These are phyloP conservation scores for Fusarium veterinarium DNA, from an alignment of 2,329 filamentous ascomycete species.

Conservation along the genomic window DNA sequence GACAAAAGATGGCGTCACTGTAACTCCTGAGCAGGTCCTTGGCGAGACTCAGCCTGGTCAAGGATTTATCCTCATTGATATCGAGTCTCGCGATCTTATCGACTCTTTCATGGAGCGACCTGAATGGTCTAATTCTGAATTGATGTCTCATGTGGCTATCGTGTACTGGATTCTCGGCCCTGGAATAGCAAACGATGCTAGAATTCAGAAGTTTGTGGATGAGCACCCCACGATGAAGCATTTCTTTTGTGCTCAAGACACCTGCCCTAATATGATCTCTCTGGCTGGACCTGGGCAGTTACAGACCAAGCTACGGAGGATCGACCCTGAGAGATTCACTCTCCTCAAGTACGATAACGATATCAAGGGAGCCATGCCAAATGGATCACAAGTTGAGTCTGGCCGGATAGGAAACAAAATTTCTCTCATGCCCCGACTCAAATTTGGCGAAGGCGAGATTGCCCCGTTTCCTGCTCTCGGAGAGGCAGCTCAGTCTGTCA, in stretches of 20 bases:
- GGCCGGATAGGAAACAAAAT: conserved; percentile 59
- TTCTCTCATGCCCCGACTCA: conserved; percentile 59
- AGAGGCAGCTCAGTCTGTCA: conserved; percentile 55
- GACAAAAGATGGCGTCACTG: conserved; percentile 71
- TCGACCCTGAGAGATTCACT: conserved; percentile 80
- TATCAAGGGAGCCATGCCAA: conserved; percentile 38
- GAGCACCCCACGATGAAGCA: conserved; percentile 73
- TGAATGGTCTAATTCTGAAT: conserved; percentile 74
- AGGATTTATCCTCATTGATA: conserved; percentile 83
- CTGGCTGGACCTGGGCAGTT: conserved; percentile 75
- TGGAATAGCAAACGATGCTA: conserved; percentile 70
- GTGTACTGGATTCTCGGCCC: conserved; percentile 87
- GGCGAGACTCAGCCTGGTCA: conserved; percentile 73
- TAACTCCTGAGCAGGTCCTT: conserved; percentile 90
- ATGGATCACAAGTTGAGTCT: conserved; percentile 49
- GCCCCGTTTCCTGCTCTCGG: conserved; percentile 61
- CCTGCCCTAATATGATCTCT: conserved; percentile 79
- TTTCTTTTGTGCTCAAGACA: conserved; percentile 79
- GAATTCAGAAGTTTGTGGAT: conserved; percentile 76
- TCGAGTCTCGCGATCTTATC: conserved; percentile 78
- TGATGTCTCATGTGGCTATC: conserved; percentile 74
- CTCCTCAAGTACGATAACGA: conserved; percentile 74
- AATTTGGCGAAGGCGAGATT: conserved; percentile 59
- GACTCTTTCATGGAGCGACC: conserved; percentile 74
- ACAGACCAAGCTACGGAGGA: conserved; percentile 73